A percentile compares a stretch with the other conserved stretches of the same genome.
phyloP scores from a whole-genome alignment of 2,329 filamentous ascomycete genomes.

The Cladosporium colombiae region DNA sequence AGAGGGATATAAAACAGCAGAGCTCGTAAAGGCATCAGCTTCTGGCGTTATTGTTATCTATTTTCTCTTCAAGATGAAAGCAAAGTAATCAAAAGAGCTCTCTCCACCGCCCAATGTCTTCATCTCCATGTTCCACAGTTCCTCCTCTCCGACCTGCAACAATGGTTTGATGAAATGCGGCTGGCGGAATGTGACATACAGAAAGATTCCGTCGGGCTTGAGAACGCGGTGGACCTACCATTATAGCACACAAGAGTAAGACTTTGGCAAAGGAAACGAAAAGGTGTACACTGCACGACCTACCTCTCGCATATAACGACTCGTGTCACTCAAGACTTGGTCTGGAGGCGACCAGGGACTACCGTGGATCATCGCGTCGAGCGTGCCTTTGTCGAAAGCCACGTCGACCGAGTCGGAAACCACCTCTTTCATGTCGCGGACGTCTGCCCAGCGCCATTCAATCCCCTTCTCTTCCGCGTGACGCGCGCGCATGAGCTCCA shows the following conservation, averaged over 20 bases:
- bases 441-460: constrained; percentile 54
- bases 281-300: not conserved
- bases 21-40: too few species aligned
- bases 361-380: constrained; percentile 39
- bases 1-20: not conserved
- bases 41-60: not conserved
- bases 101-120: constrained; percentile 43
- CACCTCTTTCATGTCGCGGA: constrained; percentile 49
- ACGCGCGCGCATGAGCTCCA: constrained; percentile 53
- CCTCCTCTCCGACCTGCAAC: constrained; percentile 41
- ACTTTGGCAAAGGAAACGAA: not conserved
- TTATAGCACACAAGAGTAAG: constrained; percentile 1
- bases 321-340: constrained; percentile 33
- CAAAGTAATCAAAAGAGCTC: constrained; percentile 54
- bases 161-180: constrained; percentile 57
- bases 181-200: constrained; percentile 52
- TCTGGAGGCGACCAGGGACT: constrained; percentile 35
- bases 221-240: constrained; percentile 33
- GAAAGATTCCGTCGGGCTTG: constrained; percentile 33
- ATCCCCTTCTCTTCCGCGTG: constrained; percentile 45
- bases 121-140: constrained; percentile 48
- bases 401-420: constrained; percentile 49
- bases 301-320: constrained; percentile 32
- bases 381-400: constrained; percentile 49
- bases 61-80: constrained; percentile 45